Conservation (phyloP, 2,329 filamentous ascomycete species). For the Paraconiothyrium brasiliense region DNA sequence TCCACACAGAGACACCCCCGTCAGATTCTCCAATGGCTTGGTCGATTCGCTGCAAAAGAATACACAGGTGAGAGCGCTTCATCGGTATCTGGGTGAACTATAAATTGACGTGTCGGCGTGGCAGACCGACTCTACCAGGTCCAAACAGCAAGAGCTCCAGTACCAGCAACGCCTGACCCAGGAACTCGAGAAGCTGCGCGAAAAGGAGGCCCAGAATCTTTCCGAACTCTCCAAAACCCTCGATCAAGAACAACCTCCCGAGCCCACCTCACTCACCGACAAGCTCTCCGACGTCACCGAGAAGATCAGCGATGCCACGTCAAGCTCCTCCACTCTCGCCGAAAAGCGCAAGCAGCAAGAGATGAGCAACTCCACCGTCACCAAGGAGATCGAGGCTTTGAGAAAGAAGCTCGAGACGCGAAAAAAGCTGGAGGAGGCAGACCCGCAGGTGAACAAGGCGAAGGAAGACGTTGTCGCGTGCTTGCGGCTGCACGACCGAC, state of each 20-base stretch:
- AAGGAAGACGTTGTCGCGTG: conserved; percentile 81
- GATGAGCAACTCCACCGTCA: conserved; percentile 62
- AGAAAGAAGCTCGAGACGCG: conserved; percentile 60
- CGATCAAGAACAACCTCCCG: conserved; percentile 50
- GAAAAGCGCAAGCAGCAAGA: conserved; percentile 56
- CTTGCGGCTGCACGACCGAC: conserved; percentile 82
- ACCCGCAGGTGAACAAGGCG: conserved; percentile 76
- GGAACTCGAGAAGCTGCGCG: conserved; percentile 83
- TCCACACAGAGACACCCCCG: conserved; percentile 64
- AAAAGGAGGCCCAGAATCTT: conserved; percentile 74
- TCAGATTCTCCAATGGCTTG: conserved; percentile 81
- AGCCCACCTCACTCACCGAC: conserved; percentile 35
- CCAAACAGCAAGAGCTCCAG: conserved; percentile 83
- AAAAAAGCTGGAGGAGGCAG: conserved; percentile 70
- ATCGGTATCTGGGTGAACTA: neutral
- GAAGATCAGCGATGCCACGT: conserved; percentile 48
- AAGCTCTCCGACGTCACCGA: conserved; percentile 42
- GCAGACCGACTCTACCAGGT: conserved; percentile 88
- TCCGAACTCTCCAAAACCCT: conserved; percentile 73
- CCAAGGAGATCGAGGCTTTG: conserved; percentile 66
- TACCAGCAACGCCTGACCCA: conserved; percentile 86
- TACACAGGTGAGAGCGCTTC: conserved; percentile 72
- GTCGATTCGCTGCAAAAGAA: conserved; percentile 84
- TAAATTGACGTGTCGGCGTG: conserved; percentile 17
- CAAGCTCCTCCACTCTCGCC: conserved; percentile 46